Evolutionary conservation across 75 land plant species (phyloP).

Genomic region (Sequoiadendron giganteum): DNA sequence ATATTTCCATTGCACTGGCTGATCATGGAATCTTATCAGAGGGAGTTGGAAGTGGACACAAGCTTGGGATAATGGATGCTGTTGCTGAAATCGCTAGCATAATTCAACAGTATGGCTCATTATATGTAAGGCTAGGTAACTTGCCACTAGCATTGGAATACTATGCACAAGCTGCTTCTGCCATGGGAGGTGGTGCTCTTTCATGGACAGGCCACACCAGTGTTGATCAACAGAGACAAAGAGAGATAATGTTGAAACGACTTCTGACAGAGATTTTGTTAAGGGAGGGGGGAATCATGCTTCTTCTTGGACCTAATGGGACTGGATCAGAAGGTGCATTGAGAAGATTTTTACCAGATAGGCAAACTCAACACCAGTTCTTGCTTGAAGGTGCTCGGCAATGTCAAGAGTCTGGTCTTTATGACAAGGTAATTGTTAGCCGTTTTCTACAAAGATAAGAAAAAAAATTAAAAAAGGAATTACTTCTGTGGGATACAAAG

Average conservation of each 20-base stretch:
- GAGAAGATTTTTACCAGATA: constrained; percentile 67
- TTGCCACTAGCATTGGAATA: constrained; percentile 80
- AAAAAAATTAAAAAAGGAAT: not conserved
- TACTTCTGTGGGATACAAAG: not conserved
- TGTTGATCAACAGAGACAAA: constrained; percentile 79
- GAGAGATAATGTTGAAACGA: constrained; percentile 81
- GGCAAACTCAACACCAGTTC: constrained; percentile 54
- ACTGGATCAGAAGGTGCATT: constrained; percentile 86
- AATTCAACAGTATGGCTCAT: constrained; percentile 79
- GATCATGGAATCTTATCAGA: constrained; percentile 80
- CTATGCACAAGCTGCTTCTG: constrained; percentile 95
- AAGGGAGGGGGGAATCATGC: constrained; percentile 80
- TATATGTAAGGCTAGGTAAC: constrained; percentile 66
- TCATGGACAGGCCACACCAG: constrained; percentile 76
- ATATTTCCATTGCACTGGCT: constrained; percentile 76
- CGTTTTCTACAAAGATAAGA: not conserved
- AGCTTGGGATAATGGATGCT: constrained; percentile 81
- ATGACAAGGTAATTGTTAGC: constrained; percentile 67
- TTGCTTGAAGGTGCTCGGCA: constrained; percentile 89
- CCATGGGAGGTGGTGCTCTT: constrained; percentile 87
- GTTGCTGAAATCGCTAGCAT: constrained; percentile 76
- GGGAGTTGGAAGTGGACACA: constrained; percentile 50
- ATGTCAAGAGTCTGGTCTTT: constrained; percentile 84
- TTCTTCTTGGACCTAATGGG: constrained; percentile 87
- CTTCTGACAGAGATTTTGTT: constrained; percentile 80